These are phyloP conservation scores for Phascolomyces articulosus DNA, from an alignment of 371 early-diverging fungal species.

Conservation along the genomic window DNA sequence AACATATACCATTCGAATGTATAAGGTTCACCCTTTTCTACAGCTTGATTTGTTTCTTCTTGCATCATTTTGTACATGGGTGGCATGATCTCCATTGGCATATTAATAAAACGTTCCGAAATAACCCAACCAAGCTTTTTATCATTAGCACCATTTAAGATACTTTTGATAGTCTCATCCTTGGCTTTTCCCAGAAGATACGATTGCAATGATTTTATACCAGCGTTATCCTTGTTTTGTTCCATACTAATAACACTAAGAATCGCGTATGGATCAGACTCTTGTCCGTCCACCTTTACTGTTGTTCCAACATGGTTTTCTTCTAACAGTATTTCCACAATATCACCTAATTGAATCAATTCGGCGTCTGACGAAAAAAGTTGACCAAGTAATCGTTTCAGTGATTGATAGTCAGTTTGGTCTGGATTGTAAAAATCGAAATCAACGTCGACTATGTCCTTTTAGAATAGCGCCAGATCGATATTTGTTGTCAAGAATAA, in stretches of 20 bases:
- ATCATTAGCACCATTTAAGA: conserved; percentile 42
- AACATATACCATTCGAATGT: conserved; percentile 83
- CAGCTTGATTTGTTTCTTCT: conserved; percentile 81
- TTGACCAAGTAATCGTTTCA: conserved; percentile 83
- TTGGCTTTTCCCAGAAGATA: conserved; percentile 72
- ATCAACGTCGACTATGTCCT: conserved; percentile 90
- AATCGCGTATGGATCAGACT: conserved; percentile 91
- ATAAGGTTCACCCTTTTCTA: conserved; percentile 77
- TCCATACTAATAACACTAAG: conserved; percentile 77
- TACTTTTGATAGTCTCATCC: conserved; percentile 44
- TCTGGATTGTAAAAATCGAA: conserved; percentile 95
- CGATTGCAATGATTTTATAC: conserved; percentile 53
- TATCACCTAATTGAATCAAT: conserved; percentile 67
- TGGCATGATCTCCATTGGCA: conserved; percentile 92
- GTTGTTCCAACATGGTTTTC: conserved; percentile 88
- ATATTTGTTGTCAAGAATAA: background rate
- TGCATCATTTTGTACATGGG: conserved; percentile 88
- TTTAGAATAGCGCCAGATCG: too few species aligned
- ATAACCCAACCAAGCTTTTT: conserved; percentile 73
- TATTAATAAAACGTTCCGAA: conserved; percentile 93
- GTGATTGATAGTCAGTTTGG: conserved; percentile 88
- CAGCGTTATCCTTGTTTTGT: conserved; percentile 49
- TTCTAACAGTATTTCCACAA: conserved; percentile 85
- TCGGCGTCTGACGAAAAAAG: conserved; percentile 84
- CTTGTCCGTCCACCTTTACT: conserved; percentile 83